phyloP scores from a whole-genome alignment of 768 basidiomycete genomes.

The Mycena kentingensis region DNA sequence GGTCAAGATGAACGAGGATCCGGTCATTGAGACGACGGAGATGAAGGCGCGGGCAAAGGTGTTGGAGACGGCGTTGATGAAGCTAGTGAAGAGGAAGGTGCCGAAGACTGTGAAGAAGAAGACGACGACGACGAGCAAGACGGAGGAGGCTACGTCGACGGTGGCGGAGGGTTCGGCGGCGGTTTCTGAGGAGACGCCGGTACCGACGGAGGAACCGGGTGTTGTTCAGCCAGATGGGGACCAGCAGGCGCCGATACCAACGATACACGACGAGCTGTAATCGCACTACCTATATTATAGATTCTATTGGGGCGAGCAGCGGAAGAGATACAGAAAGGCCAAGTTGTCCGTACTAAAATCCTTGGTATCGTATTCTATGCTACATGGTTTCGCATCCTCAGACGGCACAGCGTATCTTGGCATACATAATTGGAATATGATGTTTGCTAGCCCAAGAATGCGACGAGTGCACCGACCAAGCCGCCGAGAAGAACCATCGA shows the following conservation, averaged over 20 bases:
- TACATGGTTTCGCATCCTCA: no score
- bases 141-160: conserved; percentile 18
- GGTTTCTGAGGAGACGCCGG: conserved; percentile 24
- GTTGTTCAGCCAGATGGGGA: conserved; percentile 3
- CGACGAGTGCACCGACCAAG: not conserved
- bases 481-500: not conserved
- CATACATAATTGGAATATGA: no score
- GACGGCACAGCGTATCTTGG: no score
- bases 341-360: no score
- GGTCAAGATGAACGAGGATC: conserved; percentile 74
- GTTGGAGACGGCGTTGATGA: conserved; percentile 74
- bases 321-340: no score
- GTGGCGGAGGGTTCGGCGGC: conserved; percentile 6
- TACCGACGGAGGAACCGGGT: conserved; percentile 4
- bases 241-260: conserved; percentile 12
- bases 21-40: conserved; percentile 83
- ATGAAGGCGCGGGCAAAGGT: conserved; percentile 82
- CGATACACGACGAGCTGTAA: conserved; percentile 14
- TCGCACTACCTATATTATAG: not conserved
- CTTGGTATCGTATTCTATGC: no score
- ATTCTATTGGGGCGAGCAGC: no score
- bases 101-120: conserved; percentile 63
- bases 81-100: conserved; percentile 65
- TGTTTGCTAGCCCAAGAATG: no score
- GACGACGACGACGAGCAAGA: conserved; percentile 30